phyloP scores from a whole-genome alignment of 2,329 filamentous ascomycete genomes.

The Ophiocordyceps robertsii region DNA sequence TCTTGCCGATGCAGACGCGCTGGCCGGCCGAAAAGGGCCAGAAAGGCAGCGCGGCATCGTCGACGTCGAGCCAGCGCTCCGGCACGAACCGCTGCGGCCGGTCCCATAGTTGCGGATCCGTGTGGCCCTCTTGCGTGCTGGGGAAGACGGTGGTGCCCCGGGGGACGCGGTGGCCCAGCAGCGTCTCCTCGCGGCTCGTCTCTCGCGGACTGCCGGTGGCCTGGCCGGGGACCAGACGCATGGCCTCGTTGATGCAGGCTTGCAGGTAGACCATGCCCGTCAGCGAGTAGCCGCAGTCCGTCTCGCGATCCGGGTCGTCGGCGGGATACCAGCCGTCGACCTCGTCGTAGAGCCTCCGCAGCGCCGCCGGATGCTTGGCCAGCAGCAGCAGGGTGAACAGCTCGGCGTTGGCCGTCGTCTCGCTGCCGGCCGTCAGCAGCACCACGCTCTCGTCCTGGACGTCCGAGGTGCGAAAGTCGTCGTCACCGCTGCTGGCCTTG shows the following conservation, averaged over 20 bases:
- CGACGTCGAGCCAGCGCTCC: not conserved
- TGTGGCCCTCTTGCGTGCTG: not conserved
- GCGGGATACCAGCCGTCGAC: conserved; percentile 1
- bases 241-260: conserved; percentile 1
- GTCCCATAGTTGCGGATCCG: not conserved
- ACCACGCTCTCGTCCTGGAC: conserved; percentile 2
- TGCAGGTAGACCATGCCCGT: not conserved
- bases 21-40: not conserved
- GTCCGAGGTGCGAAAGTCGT: conserved; percentile 1
- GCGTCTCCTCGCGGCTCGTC: not conserved
- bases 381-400: conserved; percentile 1
- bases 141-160: conserved; percentile 1
- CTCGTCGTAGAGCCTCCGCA: not conserved
- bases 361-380: not conserved
- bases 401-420: conserved; percentile 1
- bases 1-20: conserved; percentile 1
- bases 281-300: conserved; percentile 1
- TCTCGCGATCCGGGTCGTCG: not conserved
- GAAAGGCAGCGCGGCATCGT: not conserved
- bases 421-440: conserved; percentile 1
- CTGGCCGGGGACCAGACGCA: conserved; percentile 1
- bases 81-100: not conserved
- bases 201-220: conserved; percentile 1
- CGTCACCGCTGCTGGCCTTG: not conserved
- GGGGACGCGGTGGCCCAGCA: not conserved